Base-by-base conservation (phyloP, 2,329 filamentous ascomycete species). In the Aspergillus sp. region DNA sequence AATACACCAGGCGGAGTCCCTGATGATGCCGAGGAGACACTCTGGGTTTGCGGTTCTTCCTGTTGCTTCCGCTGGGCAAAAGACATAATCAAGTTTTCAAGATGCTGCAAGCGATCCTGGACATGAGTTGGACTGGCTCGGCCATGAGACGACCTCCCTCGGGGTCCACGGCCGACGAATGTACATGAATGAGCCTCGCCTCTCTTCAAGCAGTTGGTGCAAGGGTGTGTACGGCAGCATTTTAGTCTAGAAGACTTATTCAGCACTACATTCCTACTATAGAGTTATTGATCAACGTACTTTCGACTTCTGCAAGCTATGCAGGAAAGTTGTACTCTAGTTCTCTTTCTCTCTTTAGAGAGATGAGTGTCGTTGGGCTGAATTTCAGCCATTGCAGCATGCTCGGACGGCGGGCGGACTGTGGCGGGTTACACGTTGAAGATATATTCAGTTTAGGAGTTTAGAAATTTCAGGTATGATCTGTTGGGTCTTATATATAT, bases 241-340 rank as follows among this genome's bases (percentile, higher is more conserved):
- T 72, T 74, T 3, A 74, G 58, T 57, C 72, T 75, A 45, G 3
- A 4, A 2, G 1, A 1, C 27, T 11, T 37, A 46, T 44, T 17
- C 27, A 45, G 33, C 39, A 3, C 13, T 41, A 17, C 22, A 9
- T n/a, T 24, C 45, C 11, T 41, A 51, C 61, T 34, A 12, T 2
- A 30, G 17, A 6, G 12, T 11, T 11, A 8, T 17, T 34, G 7
- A 24, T 11, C 44, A 41, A 54, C 69, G 49, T 66, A 74, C 72
- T 75, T 75, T 49, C 72, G 68, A 39, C 59, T 67, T 61, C 72
- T 66, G 59, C 72, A 75, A 12, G 70, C 67, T n/a, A 70, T 75
- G 57, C 72, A 75, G 15, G 72, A 75, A 45, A 74, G 68, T 58
- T 75, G 72, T n/a, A 75, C 72, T 41, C 72, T 59, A 33, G 67